Evolutionary conservation across 306 rosid species (phyloP), one percentile per base, ranked within the genome.

Genomic region (Betula pendula): DNA sequence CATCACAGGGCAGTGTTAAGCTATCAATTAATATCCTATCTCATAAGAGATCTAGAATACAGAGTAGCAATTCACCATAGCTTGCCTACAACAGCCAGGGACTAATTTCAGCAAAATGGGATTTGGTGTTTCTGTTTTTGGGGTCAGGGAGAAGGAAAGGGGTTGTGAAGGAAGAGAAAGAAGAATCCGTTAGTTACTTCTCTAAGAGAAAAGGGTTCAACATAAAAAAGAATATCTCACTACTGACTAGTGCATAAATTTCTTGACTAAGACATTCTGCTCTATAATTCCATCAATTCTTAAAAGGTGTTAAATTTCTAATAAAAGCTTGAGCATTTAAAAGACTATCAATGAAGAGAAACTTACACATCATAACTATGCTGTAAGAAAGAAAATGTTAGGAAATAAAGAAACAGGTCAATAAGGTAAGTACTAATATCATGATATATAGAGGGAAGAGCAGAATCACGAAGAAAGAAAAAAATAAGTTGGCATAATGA

Each of bases 61-160:
- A 17, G n/a, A 27, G 3, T 17, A 38, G 49, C 14, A 66, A n/a
- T 7, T 66, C n/a, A 66, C 27, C 25, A 25, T 6, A 8, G 40
- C 67, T 59, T 27, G 40, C 67, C 38, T 8, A 40, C 16, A 19
- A 35, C 16, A 35, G 24, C 63, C 63, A 24, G 70, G 70, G 2
- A 66, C 47, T 44, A 40, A 66, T 63, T 33, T 31, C 45, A 38
- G 70, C 6, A 66, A 38, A 35, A 35, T n/a, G 20, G 5, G 29
- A 65, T 66, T 8, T 66, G 25, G 67, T 13, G 12, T 38, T 66
- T 66, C 13, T 17, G 47, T 8, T 38, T 38, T 65, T 8, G 70
- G 70, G 48, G 2, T 38, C 45, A 35, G 47, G 70, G 48, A 65
- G 70, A 65, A 65, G 24, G 70, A 35, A 65, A 65, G 4, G 45